These are phyloP conservation scores for Cardamine chenopodiifolia DNA, from an alignment of 345 rosid genomes.

Conservation along the genomic window DNA sequence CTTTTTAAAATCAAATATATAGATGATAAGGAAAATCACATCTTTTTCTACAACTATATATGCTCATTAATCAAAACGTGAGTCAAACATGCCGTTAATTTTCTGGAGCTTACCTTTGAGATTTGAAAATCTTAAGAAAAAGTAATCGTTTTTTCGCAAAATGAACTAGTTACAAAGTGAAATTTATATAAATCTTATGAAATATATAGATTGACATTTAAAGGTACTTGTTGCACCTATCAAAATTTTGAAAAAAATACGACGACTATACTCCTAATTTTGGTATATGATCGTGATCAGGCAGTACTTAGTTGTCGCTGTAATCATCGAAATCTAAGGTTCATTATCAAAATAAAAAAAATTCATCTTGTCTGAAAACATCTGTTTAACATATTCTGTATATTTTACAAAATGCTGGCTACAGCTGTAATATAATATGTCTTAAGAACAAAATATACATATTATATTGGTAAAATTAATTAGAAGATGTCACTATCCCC, in stretches of 20 bases:
- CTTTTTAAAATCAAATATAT: background rate
- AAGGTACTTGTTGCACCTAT: conserved; percentile 28
- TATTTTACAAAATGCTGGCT: background rate
- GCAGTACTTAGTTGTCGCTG: conserved; percentile 28
- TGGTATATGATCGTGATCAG: conserved; percentile 11
- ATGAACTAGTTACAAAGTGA: background rate
- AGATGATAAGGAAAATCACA: background rate
- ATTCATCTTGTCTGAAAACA: background rate
- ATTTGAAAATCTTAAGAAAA: background rate
- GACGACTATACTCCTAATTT: conserved; percentile 28
- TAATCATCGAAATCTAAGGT: background rate
- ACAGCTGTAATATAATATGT: conserved; percentile 21
- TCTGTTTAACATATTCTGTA: background rate
- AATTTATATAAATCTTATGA: background rate
- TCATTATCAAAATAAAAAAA: background rate
- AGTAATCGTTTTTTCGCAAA: background rate
- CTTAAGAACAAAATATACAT: background rate
- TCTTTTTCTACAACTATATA: background rate
- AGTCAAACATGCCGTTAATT: background rate
- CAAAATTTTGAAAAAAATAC: background rate
- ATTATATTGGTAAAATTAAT: conserved; percentile 6
- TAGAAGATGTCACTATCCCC: conserved; percentile 34
- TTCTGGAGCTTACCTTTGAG: background rate
- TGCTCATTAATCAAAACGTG: background rate
- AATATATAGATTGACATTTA: background rate